Conservation (phyloP, 177 flowering plant species). For the Vitis hybrid region DNA sequence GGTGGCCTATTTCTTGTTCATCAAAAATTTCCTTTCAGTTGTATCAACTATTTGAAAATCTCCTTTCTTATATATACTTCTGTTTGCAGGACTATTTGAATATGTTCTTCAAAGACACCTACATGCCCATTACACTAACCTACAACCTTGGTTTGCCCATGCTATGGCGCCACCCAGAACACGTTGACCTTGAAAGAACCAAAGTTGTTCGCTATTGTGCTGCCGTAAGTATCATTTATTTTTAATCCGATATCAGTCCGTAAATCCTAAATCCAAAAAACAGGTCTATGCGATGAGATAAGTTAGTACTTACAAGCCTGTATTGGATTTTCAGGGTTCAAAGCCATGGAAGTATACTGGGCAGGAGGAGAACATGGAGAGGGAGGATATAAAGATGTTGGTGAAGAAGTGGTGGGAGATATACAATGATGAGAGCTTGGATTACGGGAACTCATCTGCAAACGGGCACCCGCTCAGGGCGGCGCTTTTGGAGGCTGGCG, state of each 20-base stretch:
- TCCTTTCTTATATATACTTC: too few species aligned
- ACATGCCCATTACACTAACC: too few species aligned
- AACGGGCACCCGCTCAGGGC: slow-evolving; percentile 14
- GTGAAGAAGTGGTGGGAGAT: slow-evolving; percentile 33
- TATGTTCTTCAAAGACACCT: too few species aligned
- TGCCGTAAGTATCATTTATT: slow-evolving; percentile 34
- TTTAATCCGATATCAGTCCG: background rate
- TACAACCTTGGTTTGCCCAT: too few species aligned
- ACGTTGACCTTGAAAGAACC: slow-evolving; percentile 42
- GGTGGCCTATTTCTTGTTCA: too few species aligned
- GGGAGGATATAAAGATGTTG: slow-evolving; percentile 28
- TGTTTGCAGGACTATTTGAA: too few species aligned
- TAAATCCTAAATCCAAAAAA: too few species aligned
- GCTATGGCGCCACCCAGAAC: slow-evolving; percentile 8
- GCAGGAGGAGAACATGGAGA: slow-evolving; percentile 29
- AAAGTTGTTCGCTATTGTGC: slow-evolving; percentile 85
- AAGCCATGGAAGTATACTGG: slow-evolving; percentile 36
- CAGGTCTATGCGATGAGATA: too few species aligned
- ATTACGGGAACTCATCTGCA: slow-evolving; percentile 4
- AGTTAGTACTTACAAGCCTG: too few species aligned
- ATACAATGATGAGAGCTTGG: slow-evolving; percentile 19
- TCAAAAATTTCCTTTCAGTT: too few species aligned
- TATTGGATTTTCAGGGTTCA: too few species aligned
- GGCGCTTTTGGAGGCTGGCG: slow-evolving; percentile 37
- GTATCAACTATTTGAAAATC: too few species aligned